Base-by-base conservation (phyloP, 2,329 filamentous ascomycete genomes). In the Botrytis cinerea region DNA sequence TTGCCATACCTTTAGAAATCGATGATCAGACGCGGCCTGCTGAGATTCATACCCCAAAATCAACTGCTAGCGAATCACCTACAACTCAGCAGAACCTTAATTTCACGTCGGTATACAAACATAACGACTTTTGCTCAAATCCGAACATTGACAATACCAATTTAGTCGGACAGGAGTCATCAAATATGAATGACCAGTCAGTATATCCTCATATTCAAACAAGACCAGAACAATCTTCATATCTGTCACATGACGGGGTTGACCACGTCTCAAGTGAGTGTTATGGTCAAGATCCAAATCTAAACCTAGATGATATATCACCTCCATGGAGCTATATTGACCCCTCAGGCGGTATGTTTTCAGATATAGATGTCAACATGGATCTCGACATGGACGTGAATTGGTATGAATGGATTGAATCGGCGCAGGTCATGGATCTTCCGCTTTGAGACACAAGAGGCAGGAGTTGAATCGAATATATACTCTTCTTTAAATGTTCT, bases 371-470 rank as follows among this genome's bases (percentile, higher is more conserved):
- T 70, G 54, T 75, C 32, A 76, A 78, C 62, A 80, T 81, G 77
- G 79, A 82, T 45, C 71, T 82, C 57, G 80, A 81, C 64, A 72
- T 70, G 12, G 80, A 82, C n/a, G 72, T 83, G 28, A 76, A 83
- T 73, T 83, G 82, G 82, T 81, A 82, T 75, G 79, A 80, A 69
- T 83, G 82, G 82, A 75, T 83, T 28, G 78, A 83, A 72, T 82
- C 81, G 73, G 81, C 81, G 2, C 81, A 80, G 45, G 61, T 62
- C 35, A 76, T 76, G 71, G 75, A 76, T 60, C 32, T 38, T 8
- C 35, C 28, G n/a, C 28, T 25, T 16, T 25, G 25, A 38, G 6
- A 22, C 6, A 61, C 2, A 18, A n/a, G 35, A 8, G 22, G 7
- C 12, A 18, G 51, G n/a, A 28, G n/a, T 57, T 57, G 1, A 18